These are phyloP conservation scores for Mortierella sp. DNA, from an alignment of 371 early-diverging fungal genomes.

Conservation along the genomic window DNA sequence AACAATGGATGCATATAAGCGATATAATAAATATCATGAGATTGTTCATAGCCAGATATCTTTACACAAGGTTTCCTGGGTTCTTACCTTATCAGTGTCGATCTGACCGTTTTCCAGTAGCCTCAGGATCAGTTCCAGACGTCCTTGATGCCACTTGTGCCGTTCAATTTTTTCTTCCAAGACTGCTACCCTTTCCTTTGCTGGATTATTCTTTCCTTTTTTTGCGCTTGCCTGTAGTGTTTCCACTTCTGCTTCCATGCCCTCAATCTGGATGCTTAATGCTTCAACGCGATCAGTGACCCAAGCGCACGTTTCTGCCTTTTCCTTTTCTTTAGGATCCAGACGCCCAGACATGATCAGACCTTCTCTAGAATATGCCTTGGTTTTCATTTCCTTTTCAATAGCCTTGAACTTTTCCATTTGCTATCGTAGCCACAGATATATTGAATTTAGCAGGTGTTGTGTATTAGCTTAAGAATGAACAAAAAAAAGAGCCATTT, in stretches of 20 bases:
- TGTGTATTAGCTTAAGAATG: background rate
- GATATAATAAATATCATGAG: background rate
- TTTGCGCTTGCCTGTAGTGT: constrained; percentile 78
- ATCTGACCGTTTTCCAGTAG: constrained; percentile 93
- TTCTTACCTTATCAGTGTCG: constrained; percentile 78
- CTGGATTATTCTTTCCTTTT: constrained; percentile 80
- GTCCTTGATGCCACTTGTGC: constrained; percentile 90
- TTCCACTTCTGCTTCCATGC: constrained; percentile 91
- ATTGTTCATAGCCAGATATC: background rate
- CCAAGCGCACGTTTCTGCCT: constrained; percentile 85
- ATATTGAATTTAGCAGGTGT: background rate
- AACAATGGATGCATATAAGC: background rate
- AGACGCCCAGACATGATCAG: constrained; percentile 81
- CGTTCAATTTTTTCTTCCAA: constrained; percentile 84
- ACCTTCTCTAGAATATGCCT: constrained; percentile 97
- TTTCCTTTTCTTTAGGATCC: constrained; percentile 95
- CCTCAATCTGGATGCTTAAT: constrained; percentile 90
- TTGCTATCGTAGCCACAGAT: constrained; percentile 68
- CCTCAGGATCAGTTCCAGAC: constrained; percentile 91
- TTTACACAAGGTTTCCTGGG: background rate
- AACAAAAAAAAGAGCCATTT: background rate
- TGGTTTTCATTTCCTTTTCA: constrained; percentile 98
- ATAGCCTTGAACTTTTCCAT: constrained; percentile 98
- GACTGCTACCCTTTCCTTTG: constrained; percentile 78
- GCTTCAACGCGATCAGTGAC: constrained; percentile 85